These are phyloP conservation scores for Cyclotella atomus DNA, from an alignment of 108 stramenopile genomes.

Conservation along the genomic window DNA sequence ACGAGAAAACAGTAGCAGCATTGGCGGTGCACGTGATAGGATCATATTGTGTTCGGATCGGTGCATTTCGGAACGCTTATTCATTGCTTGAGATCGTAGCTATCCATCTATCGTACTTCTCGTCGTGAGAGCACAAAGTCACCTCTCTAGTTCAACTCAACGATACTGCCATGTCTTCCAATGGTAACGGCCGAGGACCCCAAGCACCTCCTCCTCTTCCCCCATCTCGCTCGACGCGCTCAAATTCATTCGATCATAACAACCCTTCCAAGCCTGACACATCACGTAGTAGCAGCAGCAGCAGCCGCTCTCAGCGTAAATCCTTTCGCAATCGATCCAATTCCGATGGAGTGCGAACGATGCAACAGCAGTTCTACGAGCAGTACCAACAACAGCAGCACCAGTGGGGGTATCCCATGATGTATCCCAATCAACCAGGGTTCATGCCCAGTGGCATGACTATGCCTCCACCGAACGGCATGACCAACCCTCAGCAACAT, in stretches of 20 bases:
- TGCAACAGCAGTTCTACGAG: conserved; percentile 28
- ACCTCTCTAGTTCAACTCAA: too few species aligned
- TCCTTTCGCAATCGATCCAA: conserved; percentile 8
- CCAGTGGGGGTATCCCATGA: conserved; percentile 7
- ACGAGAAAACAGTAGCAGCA: too few species aligned
- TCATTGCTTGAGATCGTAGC: too few species aligned
- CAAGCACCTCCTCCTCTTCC: conserved; percentile 22
- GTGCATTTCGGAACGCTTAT: too few species aligned
- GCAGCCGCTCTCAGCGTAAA: neutral
- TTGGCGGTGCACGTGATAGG: too few species aligned
- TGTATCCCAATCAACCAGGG: neutral
- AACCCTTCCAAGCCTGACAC: neutral
- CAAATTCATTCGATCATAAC: neutral
- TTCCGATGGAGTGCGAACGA: conserved; percentile 35
- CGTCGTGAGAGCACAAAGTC: too few species aligned
- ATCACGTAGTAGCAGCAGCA: neutral
- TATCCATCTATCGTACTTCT: too few species aligned
- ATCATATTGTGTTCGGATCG: too few species aligned
- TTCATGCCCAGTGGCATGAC: too few species aligned
- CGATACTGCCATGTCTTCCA: too few species aligned
- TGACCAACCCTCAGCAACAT: neutral
- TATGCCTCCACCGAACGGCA: neutral
- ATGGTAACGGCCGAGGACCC: conserved; percentile 11
- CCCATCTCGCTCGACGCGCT: conserved; percentile 16
- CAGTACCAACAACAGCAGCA: conserved; percentile 23